Percentiles rank a stretch among this genome's conserved stretches.
phyloP scores from a whole-genome alignment of 805 yeast genomes.

The Suhomyces faveliae region DNA sequence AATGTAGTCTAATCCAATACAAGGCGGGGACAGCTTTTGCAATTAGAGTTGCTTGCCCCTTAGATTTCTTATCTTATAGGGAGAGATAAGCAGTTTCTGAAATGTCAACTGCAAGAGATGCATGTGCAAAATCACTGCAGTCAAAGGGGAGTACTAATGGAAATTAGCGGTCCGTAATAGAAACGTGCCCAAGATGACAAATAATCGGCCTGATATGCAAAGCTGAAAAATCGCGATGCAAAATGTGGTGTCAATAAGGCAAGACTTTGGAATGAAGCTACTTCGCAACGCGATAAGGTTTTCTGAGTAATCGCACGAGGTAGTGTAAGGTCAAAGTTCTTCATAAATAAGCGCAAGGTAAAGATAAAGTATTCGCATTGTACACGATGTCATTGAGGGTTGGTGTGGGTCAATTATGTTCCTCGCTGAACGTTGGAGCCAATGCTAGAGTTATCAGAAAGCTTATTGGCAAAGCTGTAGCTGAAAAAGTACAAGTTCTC shows the following conservation, averaged over 20 bases:
- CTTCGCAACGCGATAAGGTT: no score
- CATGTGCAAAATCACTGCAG: neutral
- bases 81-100: neutral
- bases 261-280: no score
- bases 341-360: no score
- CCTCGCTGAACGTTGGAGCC: slow-evolving; percentile 57
- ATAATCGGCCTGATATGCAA: no score
- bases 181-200: no score
- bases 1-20: neutral
- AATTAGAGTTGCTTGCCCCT: neutral
- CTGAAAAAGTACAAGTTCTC: slow-evolving; percentile 59
- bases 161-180: no score
- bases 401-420: slow-evolving; percentile 86
- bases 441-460: slow-evolving; percentile 61
- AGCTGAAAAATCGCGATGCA: no score
- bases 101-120: neutral
- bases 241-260: no score
- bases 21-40: neutral
- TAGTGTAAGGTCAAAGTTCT: no score
- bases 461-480: slow-evolving; percentile 64
- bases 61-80: no score
- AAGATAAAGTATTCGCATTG: neutral
- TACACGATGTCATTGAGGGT: slow-evolving; percentile 21
- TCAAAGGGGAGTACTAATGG: no score
- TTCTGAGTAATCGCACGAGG: no score